These are phyloP conservation scores for Setaria viridis DNA, from an alignment of 202 grass and related monocot genomes.

Conservation along the genomic window DNA sequence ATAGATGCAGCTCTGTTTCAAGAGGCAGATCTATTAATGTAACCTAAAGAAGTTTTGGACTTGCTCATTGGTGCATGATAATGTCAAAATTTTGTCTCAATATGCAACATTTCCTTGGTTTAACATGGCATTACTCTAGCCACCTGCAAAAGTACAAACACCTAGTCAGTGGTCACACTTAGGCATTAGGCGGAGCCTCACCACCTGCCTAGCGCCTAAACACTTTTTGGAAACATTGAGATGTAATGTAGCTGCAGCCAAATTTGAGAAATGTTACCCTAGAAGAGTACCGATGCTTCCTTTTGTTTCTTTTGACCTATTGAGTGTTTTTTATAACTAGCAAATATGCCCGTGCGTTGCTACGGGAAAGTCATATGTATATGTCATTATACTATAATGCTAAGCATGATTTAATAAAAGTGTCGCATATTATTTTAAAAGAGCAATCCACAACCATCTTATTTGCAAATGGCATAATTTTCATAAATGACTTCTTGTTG, in stretches of 20 bases:
- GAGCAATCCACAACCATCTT: too few relatives aligned
- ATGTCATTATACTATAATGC: too few relatives aligned
- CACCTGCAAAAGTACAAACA: background rate
- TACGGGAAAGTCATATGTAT: too few relatives aligned
- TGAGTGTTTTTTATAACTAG: background rate
- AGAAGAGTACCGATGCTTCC: background rate
- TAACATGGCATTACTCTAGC: background rate
- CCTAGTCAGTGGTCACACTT: background rate
- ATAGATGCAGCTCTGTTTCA: background rate
- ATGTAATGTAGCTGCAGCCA: background rate
- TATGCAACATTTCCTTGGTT: background rate
- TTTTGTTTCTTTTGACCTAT: slow-evolving; percentile 8
- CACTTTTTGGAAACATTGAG: background rate
- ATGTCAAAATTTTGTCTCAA: background rate
- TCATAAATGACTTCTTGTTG: too few relatives aligned
- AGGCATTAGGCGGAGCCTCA: background rate
- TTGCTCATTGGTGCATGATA: background rate
- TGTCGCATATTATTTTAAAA: too few relatives aligned
- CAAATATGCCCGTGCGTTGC: too few relatives aligned
- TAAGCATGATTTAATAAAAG: too few relatives aligned
- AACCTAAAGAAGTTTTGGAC: too few relatives aligned
- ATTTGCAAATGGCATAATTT: too few relatives aligned
- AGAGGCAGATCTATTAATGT: background rate
- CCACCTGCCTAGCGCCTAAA: background rate
- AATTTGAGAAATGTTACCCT: slow-evolving; percentile 6